phyloP scores from a whole-genome alignment of 106 monocot species.

The Dactylorhiza incarnata region DNA sequence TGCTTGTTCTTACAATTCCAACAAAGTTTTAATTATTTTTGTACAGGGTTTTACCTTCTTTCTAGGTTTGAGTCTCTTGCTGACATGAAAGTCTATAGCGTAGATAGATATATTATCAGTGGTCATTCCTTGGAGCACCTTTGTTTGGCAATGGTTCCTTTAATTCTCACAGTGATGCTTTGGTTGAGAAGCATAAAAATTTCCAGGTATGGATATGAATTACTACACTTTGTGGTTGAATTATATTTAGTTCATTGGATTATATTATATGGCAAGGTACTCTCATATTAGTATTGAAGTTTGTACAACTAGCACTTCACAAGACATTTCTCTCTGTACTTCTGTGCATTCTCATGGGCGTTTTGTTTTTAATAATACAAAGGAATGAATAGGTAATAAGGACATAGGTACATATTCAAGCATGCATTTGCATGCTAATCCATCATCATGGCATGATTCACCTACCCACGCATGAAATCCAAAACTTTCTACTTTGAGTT shows the following conservation, averaged over 20 bases:
- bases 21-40: background rate
- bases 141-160: slow-evolving; percentile 49
- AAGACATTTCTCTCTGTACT: background rate
- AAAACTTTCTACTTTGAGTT: background rate
- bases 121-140: slow-evolving; percentile 92
- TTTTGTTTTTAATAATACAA: background rate
- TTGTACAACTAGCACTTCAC: background rate
- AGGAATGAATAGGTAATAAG: background rate
- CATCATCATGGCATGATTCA: background rate
- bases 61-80: slow-evolving; percentile 71
- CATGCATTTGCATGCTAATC: background rate
- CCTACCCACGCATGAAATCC: background rate
- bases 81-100: slow-evolving; percentile 73
- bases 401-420: background rate
- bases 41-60: slow-evolving; percentile 71
- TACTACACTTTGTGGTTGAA: background rate
- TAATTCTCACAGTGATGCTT: slow-evolving; percentile 77
- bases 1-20: background rate
- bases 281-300: background rate
- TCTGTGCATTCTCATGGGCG: background rate
- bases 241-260: background rate
- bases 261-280: background rate
- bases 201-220: slow-evolving; percentile 37
- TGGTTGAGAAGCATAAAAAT: slow-evolving; percentile 75
- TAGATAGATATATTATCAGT: slow-evolving; percentile 63